Percentiles rank a stretch among this genome's conserved stretches.
These are phyloP conservation scores for Daldinia decipiens DNA, from an alignment of 495 filamentous ascomycete genomes.

Conservation along the genomic window DNA sequence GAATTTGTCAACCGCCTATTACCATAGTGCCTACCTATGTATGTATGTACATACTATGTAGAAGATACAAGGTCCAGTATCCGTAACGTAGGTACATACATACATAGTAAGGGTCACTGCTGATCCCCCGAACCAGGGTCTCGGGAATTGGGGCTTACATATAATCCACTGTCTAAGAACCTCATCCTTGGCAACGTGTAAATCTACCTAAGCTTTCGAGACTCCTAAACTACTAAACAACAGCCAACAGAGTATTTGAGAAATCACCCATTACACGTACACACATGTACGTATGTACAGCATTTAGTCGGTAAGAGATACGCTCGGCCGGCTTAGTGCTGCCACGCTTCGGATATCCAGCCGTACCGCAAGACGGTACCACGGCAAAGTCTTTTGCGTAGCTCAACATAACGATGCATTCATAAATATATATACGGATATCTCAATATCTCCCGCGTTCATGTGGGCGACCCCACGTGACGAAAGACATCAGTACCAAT, in stretches of 20 bases:
- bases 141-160: slow-evolving; percentile 27
- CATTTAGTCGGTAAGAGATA: slow-evolving; percentile 6
- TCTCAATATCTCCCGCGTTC: background rate
- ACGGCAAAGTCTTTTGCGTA: background rate
- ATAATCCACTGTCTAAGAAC: slow-evolving; percentile 24
- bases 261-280: background rate
- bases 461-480: slow-evolving; percentile 2
- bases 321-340: background rate
- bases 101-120: slow-evolving; percentile 28
- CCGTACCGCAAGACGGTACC: background rate
- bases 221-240: background rate
- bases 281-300: background rate
- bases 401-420: background rate
- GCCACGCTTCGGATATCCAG: background rate
- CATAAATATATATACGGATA: no score
- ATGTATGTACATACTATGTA: no score
- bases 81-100: no score
- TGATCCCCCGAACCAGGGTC: slow-evolving; percentile 38
- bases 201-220: slow-evolving; percentile 30
- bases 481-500: slow-evolving; percentile 1
- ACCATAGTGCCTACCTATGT: background rate
- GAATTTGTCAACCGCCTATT: background rate
- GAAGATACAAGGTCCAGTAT: background rate
- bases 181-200: slow-evolving; percentile 37
- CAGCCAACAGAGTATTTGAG: slow-evolving; percentile 12